Percentiles rank a stretch among this genome's conserved stretches.
Conservation (phyloP, 1,284 basidiomycete species). For the Sporisorium exsertum region DNA sequence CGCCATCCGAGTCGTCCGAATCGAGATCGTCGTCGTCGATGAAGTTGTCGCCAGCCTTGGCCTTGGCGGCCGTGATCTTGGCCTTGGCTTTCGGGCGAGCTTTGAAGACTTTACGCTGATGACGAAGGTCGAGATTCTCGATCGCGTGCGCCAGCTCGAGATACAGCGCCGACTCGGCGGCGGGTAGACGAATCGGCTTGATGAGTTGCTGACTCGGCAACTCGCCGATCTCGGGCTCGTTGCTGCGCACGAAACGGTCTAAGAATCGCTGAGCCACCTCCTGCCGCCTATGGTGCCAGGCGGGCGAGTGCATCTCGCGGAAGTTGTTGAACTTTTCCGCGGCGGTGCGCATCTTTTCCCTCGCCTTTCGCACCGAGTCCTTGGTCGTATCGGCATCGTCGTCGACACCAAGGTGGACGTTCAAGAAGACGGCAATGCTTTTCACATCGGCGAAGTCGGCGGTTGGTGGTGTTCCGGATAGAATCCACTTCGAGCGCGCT, state of each 20-base stretch:
- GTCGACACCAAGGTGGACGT: slow-evolving; percentile 72
- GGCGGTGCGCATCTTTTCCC: slow-evolving; percentile 84
- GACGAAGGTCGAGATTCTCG: slow-evolving; percentile 82
- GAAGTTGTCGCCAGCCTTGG: slow-evolving; percentile 8
- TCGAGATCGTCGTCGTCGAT: slow-evolving; percentile 24
- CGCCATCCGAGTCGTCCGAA: slow-evolving; percentile 26
- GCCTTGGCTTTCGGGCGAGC: slow-evolving; percentile 31
- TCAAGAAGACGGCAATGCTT: slow-evolving; percentile 72
- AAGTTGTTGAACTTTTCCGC: slow-evolving; percentile 96
- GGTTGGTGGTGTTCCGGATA: slow-evolving; percentile 95
- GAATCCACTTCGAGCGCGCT: slow-evolving; percentile 87
- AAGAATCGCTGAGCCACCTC: slow-evolving; percentile 82
- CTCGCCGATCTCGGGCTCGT: slow-evolving; percentile 95
- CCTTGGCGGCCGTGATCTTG: slow-evolving; percentile 14
- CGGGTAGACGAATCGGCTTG: slow-evolving; percentile 81
- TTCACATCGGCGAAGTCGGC: slow-evolving; percentile 90
- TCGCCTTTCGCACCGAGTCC: slow-evolving; percentile 74
- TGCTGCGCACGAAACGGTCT: slow-evolving; percentile 74
- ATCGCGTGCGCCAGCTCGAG: slow-evolving; percentile 94
- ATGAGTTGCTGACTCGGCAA: slow-evolving; percentile 82
- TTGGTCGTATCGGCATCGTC: slow-evolving; percentile 83
- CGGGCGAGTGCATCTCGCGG: slow-evolving; percentile 88
- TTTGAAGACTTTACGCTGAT: slow-evolving; percentile 68
- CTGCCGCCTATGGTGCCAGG: slow-evolving; percentile 91
- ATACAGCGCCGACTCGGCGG: slow-evolving; percentile 93